phyloP scores from a whole-genome alignment of 441 rosid genomes.

The Metrosideros polymorpha region DNA sequence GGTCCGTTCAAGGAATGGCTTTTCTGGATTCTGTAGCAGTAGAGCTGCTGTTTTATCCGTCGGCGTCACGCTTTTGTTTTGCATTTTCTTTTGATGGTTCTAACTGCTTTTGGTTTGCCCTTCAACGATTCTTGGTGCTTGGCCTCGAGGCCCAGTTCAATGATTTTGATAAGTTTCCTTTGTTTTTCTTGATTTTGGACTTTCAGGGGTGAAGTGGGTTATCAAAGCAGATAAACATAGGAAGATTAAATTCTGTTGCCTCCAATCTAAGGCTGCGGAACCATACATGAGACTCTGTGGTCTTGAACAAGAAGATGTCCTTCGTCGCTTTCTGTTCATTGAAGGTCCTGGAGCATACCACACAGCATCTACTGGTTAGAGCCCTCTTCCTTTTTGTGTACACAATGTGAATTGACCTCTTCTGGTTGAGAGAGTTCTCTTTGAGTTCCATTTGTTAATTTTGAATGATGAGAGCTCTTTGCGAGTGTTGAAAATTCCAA shows the following conservation, averaged over 20 bases:
- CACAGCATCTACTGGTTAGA: conserved; percentile 78
- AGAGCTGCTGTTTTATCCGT: background rate
- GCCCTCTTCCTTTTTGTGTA: background rate
- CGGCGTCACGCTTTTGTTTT: accelerated
- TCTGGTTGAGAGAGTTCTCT: background rate
- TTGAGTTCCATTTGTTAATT: background rate
- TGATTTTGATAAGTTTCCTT: background rate
- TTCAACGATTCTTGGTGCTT: background rate
- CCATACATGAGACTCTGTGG: conserved; percentile 71
- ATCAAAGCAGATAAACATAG: conserved; percentile 63
- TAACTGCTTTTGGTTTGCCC: background rate
- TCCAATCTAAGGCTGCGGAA: conserved; percentile 81
- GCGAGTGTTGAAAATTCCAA: background rate
- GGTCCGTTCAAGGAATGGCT: background rate
- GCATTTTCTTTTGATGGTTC: background rate
- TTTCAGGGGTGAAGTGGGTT: conserved; percentile 85
- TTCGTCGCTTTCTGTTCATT: conserved; percentile 66
- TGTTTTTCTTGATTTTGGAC: background rate
- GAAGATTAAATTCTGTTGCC: conserved; percentile 89
- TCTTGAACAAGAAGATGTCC: conserved; percentile 62
- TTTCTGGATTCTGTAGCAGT: background rate
- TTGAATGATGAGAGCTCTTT: background rate
- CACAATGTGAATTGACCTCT: background rate
- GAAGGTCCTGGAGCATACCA: conserved; percentile 78
- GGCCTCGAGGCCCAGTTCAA: no score